phyloP scores from a whole-genome alignment of 192 early-diverging fungal species.

The Geranomyces michiganensis region DNA sequence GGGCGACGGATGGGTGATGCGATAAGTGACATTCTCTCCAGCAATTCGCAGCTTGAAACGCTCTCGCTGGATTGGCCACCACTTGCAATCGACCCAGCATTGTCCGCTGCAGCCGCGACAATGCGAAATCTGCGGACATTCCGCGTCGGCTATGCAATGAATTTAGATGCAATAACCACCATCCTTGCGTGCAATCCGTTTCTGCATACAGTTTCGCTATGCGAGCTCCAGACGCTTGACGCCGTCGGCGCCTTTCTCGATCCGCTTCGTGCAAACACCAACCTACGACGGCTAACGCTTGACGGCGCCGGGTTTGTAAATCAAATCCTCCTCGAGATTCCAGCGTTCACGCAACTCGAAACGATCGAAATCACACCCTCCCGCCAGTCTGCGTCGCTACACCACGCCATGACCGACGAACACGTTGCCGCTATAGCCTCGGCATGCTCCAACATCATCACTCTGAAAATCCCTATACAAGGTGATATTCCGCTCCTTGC shows the following conservation, averaged over 20 bases:
- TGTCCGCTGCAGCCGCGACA: background rate
- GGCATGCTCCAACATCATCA: background rate
- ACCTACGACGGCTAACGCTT: conserved; percentile 8
- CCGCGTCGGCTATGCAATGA: background rate
- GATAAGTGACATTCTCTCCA: background rate
- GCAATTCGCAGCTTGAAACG: conserved; percentile 14
- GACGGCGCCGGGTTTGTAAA: conserved; percentile 25
- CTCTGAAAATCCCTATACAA: conserved; percentile 8
- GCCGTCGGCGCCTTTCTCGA: conserved; percentile 1
- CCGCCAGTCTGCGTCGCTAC: conserved; percentile 15
- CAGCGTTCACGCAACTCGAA: background rate
- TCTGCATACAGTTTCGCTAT: background rate
- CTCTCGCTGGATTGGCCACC: conserved; percentile 20
- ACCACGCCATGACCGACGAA: conserved; percentile 4
- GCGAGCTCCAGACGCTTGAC: conserved; percentile 8
- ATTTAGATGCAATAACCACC: background rate
- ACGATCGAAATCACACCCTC: conserved; percentile 10
- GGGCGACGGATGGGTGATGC: conserved; percentile 5
- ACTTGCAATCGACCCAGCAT: background rate
- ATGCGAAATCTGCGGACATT: background rate
- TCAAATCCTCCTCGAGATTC: background rate
- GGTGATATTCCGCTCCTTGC: background rate
- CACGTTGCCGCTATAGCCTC: background rate
- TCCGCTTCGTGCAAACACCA: background rate
- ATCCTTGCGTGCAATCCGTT: background rate